These are phyloP conservation scores for Tephrocybe rancida DNA, from an alignment of 768 basidiomycete genomes.

Conservation along the genomic window DNA sequence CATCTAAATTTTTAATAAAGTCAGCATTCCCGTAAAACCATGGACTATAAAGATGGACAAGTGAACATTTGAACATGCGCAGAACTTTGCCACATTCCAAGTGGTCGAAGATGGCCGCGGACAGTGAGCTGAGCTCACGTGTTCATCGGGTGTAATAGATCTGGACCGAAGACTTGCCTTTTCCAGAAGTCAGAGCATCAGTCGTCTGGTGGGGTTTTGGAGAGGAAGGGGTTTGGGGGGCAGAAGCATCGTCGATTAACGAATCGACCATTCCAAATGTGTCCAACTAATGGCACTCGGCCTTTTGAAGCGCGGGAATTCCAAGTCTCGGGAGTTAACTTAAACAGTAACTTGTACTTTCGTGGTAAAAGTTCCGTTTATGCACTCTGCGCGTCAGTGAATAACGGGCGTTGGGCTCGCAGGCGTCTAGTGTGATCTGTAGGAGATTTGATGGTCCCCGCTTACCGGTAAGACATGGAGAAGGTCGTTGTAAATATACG, in stretches of 20 bases:
- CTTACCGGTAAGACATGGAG: constrained; percentile 2
- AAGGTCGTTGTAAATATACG: constrained; percentile 1
- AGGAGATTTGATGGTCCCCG: background rate
- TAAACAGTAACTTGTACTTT: no score
- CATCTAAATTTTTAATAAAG: constrained; percentile 11
- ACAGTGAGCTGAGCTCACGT: constrained; percentile 6
- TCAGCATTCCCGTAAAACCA: no score
- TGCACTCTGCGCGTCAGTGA: no score
- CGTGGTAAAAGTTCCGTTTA: no score
- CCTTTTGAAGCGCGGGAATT: background rate
- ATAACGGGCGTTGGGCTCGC: no score
- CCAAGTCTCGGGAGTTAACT: no score
- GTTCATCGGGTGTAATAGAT: background rate
- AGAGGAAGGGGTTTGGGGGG: background rate
- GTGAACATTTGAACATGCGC: background rate
- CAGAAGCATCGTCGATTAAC: background rate
- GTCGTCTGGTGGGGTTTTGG: background rate
- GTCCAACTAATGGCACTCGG: background rate
- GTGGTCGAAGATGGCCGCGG: background rate
- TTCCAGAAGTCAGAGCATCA: constrained; percentile 3
- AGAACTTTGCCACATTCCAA: background rate
- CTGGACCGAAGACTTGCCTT: constrained; percentile 10
- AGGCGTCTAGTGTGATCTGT: no score
- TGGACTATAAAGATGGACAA: background rate
- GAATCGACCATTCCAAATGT: constrained; percentile 1